Base-by-base conservation (phyloP, 371 early-diverging fungal genomes). In the Catenaria anguillulae region DNA sequence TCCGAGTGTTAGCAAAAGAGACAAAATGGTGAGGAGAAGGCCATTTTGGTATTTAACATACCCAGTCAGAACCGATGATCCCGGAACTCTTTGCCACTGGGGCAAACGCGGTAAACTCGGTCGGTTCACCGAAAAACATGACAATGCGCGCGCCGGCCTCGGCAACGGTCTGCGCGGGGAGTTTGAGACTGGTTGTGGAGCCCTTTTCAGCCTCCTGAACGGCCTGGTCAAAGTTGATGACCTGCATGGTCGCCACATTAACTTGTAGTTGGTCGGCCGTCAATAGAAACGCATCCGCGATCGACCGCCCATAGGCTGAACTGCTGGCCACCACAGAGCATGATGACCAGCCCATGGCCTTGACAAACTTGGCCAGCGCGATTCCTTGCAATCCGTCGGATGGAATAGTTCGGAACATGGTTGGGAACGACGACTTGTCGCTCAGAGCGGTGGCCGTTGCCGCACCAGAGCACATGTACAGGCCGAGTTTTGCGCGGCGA, bases 361-460 rank as follows among this genome's bases (percentile, higher is more conserved):
- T 8, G 17, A 58, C 36, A 23, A 40, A 58, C 6, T 31, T n/a
- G 10, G 58, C 58, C 10, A 58, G 8, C 29, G 24, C 13, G 1
- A 35, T 24, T n/a, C 58, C 37, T 31, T 58, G 58, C 21, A 35
- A 15, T 13, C 10, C 26, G 31, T 58, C 58, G 29, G n/a, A 12
- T 4, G 36, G 42, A 17, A 58, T 36, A n/a, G 58, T 58, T 12
- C 58, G 58, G 58, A 33, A 58, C 15, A 58, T 33, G 29, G 31
- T n/a, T 1, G 35, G 58, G 31, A n/a, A 35, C 24, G 15, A 15
- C 19, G 35, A 1, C 43, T 58, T 58, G 37, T 42, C 24, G 17
- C 26, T 29, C 19, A 58, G 42, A 17, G 8, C 34, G 10, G 58
- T n/a, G 19, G 36, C n/a, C 10, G 58, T 58, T 13, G 36, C 58